These are phyloP conservation scores for Coemansia furcata DNA, from an alignment of 192 early-diverging fungal genomes.

Conservation along the genomic window DNA sequence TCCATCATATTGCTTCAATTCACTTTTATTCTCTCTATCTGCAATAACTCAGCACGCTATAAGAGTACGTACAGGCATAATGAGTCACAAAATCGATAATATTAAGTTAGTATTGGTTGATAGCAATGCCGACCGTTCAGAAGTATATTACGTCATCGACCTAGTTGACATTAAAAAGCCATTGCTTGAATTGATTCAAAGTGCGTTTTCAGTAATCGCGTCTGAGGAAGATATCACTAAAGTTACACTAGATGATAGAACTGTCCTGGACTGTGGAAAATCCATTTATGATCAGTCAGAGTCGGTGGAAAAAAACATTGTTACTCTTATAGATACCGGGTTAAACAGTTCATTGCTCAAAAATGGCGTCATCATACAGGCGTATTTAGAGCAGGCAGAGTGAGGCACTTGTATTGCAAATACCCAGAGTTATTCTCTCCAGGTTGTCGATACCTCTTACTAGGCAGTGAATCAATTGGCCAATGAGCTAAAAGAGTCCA, in stretches of 20 bases:
- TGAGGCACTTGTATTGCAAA: not conserved
- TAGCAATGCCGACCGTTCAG: too few relatives aligned
- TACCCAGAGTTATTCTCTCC: not conserved
- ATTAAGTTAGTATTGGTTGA: too few relatives aligned
- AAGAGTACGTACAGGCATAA: too few relatives aligned
- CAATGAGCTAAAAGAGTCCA: too few relatives aligned
- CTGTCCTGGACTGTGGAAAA: not conserved
- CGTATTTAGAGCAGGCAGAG: not conserved
- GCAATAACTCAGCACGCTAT: too few relatives aligned
- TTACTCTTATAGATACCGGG: not conserved
- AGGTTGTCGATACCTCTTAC: too few relatives aligned
- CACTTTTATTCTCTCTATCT: not conserved
- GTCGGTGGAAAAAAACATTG: not conserved
- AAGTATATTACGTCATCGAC: too few relatives aligned
- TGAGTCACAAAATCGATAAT: too few relatives aligned
- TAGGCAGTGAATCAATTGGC: too few relatives aligned
- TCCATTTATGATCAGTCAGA: not conserved
- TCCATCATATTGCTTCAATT: too few relatives aligned
- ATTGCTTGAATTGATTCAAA: not conserved
- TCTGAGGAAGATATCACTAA: not conserved
- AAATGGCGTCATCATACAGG: not conserved
- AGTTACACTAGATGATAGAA: not conserved
- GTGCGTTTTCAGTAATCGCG: not conserved
- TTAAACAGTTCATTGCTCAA: not conserved
- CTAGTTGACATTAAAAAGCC: not conserved